Percentiles rank a stretch among this genome's conserved stretches.
phyloP scores from a whole-genome alignment of 805 yeast genomes.

The Lachancea sp. region DNA sequence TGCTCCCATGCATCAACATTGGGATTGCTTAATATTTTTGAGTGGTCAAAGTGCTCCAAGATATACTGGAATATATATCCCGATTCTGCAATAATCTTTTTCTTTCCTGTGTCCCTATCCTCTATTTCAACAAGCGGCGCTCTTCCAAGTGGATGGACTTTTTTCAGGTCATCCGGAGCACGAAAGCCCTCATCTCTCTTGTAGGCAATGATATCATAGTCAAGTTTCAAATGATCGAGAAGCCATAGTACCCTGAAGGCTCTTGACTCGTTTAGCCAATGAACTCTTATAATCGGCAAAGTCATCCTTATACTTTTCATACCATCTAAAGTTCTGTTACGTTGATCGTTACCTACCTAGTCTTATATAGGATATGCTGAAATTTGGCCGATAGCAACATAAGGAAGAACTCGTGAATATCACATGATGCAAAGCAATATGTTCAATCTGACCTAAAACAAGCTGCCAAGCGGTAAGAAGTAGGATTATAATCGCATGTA shows the following conservation, averaged over 20 bases:
- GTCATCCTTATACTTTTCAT: neutral
- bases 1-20: slow-evolving; percentile 37
- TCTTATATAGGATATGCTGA: too few relatives aligned
- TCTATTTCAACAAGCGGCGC: slow-evolving; percentile 52
- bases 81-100: slow-evolving; percentile 45
- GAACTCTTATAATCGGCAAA: slow-evolving; percentile 16
- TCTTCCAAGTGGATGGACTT: slow-evolving; percentile 58
- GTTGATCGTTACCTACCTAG: too few relatives aligned
- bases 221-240: slow-evolving; percentile 51
- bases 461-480: too few relatives aligned
- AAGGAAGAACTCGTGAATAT: too few relatives aligned
- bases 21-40: slow-evolving; percentile 34
- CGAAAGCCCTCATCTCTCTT: slow-evolving; percentile 43
- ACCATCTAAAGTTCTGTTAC: neutral
- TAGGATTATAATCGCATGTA: too few relatives aligned
- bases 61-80: slow-evolving; percentile 53
- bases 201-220: slow-evolving; percentile 49
- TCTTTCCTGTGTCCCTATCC: slow-evolving; percentile 27
- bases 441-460: too few relatives aligned
- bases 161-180: slow-evolving; percentile 44
- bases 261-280: slow-evolving; percentile 40
- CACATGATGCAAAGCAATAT: too few relatives aligned
- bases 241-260: slow-evolving; percentile 58
- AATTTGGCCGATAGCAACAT: neutral
- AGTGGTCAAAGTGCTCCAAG: slow-evolving; percentile 43